A percentile compares a stretch with the other conserved stretches of the same genome.
These are phyloP conservation scores for Coemansia sp. DNA, from an alignment of 192 early-diverging fungal genomes.

Conservation along the genomic window DNA sequence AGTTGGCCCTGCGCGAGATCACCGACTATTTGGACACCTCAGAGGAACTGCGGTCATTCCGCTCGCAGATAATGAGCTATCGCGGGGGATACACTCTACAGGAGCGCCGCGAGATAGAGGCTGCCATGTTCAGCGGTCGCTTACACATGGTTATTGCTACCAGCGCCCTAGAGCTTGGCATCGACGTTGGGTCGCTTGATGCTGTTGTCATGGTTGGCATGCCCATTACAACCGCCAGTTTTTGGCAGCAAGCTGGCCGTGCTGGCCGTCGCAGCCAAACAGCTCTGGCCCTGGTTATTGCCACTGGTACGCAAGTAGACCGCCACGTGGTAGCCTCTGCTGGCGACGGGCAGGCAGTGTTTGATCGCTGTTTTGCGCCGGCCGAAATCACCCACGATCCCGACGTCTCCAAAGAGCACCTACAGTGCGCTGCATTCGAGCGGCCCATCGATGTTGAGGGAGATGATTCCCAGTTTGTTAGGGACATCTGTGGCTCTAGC, in stretches of 20 bases:
- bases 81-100: conserved; percentile 68
- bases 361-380: conserved; percentile 35
- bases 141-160: conserved; percentile 68
- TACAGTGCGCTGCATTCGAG: conserved; percentile 77
- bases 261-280: conserved; percentile 65
- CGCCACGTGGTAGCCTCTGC: conserved; percentile 49
- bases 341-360: conserved; percentile 35
- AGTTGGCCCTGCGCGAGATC: conserved; percentile 42
- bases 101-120: conserved; percentile 71
- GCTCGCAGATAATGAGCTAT: conserved; percentile 59
- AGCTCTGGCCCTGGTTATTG: conserved; percentile 63
- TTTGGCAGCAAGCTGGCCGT: conserved; percentile 75
- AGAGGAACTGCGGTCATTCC: not conserved
- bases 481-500: not conserved
- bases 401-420: conserved; percentile 53
- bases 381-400: conserved; percentile 40
- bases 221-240: conserved; percentile 37
- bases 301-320: conserved; percentile 57
- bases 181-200: conserved; percentile 74
- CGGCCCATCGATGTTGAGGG: conserved; percentile 3
- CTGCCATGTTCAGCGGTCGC: conserved; percentile 62
- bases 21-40: conserved; percentile 3
- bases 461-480: not conserved
- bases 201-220: conserved; percentile 74
- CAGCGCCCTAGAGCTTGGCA: conserved; percentile 78